Conservation (phyloP, 228 moss, liverwort and hornwort species). For the Sphagnum fallax region DNA sequence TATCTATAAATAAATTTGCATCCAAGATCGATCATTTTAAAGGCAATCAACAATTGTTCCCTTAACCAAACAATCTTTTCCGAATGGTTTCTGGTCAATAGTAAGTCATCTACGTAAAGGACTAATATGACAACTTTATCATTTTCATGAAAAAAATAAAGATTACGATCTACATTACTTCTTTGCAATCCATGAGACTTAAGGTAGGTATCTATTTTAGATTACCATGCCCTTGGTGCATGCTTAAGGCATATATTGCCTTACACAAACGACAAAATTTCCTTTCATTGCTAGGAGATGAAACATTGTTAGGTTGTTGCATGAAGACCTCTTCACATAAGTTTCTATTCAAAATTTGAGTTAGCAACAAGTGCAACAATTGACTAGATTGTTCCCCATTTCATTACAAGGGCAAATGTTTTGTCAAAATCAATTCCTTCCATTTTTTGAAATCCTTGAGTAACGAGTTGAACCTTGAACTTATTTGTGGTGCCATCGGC, state of each 20-base stretch:
- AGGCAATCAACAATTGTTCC: neutral
- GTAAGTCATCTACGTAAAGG: constrained; percentile 1
- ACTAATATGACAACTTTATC: neutral
- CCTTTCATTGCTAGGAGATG: neutral
- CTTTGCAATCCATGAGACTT: neutral
- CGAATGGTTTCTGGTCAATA: neutral
- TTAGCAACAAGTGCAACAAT: neutral
- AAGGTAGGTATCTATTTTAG: neutral
- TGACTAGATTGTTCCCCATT: neutral
- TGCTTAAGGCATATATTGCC: constrained; percentile 4
- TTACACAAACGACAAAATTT: neutral
- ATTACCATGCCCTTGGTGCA: neutral
- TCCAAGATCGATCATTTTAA: constrained; percentile 8
- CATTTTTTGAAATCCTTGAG: neutral
- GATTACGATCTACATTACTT: neutral
- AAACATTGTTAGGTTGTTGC: neutral
- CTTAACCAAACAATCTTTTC: neutral
- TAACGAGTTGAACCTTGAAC: constrained; percentile 1
- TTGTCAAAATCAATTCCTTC: neutral
- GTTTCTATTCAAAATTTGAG: neutral
- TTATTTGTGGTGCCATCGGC: neutral
- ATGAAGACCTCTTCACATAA: neutral
- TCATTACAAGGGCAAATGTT: neutral
- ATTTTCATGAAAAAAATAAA: neutral
- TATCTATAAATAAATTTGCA: neutral